A percentile compares a stretch with the other conserved stretches of the same genome.
These are phyloP conservation scores for Chrysoporthe cubensis DNA, from an alignment of 2,329 filamentous ascomycete species.

Conservation along the genomic window DNA sequence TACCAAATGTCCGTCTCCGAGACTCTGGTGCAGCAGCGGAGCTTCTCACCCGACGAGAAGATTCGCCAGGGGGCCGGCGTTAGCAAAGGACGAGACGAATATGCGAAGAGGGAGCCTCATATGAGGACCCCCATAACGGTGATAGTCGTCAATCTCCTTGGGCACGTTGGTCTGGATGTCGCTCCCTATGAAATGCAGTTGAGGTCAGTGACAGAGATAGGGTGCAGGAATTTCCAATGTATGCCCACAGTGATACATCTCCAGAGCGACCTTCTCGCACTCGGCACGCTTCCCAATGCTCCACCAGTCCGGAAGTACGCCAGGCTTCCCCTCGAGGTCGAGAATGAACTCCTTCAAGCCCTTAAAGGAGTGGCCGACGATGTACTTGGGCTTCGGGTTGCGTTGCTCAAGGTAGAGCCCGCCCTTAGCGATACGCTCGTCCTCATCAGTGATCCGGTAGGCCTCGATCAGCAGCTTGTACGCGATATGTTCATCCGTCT, in stretches of 20 bases:
- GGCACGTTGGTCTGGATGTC: conserved; percentile 5
- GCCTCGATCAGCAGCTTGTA: conserved; percentile 9
- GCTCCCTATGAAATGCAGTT: not conserved
- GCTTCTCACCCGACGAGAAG: not conserved
- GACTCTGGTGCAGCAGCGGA: no score
- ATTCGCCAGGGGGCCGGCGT: not conserved
- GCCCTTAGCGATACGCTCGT: conserved; percentile 6
- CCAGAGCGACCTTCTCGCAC: not conserved
- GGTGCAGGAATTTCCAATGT: not conserved
- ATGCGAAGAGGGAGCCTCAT: not conserved
- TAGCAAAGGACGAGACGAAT: conserved; percentile 1
- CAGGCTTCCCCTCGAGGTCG: not conserved
- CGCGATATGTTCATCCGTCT: not conserved
- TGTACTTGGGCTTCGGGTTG: conserved; percentile 3
- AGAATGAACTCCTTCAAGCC: not conserved
- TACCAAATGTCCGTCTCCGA: not conserved
- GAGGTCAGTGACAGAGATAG: not conserved
- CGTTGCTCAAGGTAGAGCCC: not conserved
- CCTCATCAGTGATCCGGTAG: conserved; percentile 6
- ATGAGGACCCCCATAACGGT: not conserved
- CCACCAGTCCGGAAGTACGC: conserved; percentile 2
- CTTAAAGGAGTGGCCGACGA: conserved; percentile 5
- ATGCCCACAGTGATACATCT: conserved; percentile 4
- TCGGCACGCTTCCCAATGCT: not conserved
- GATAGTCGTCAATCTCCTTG: not conserved